Evolutionary conservation across 768 basidiomycete species (phyloP).

Genomic region (Mycena pura): DNA sequence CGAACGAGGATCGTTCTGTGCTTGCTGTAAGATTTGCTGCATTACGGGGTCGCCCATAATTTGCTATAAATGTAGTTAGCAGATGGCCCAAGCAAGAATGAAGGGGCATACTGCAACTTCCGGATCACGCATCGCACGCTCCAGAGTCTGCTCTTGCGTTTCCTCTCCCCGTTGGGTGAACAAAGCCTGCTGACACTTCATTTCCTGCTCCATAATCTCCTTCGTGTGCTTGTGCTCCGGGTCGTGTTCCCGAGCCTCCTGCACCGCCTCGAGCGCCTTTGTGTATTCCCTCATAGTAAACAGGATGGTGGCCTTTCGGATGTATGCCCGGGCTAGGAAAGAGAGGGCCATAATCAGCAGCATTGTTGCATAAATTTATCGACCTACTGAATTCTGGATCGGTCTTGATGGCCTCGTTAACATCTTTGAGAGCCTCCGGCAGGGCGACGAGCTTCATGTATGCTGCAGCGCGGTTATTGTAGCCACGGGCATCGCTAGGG

Average conservation of each 20-base stretch:
- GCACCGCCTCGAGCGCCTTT: constrained; percentile 84
- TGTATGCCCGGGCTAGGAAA: constrained; percentile 84
- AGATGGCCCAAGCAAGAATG: background rate
- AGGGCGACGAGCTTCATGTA: constrained; percentile 95
- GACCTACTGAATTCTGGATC: constrained; percentile 82
- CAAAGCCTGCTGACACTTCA: constrained; percentile 82
- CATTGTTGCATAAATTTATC: background rate
- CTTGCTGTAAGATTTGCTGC: constrained; percentile 95
- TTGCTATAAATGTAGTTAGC: constrained; percentile 46
- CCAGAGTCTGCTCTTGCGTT: constrained; percentile 90
- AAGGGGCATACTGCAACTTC: constrained; percentile 79
- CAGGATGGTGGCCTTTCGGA: constrained; percentile 88
- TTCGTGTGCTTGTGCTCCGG: constrained; percentile 79
- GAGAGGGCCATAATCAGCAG: constrained; percentile 1
- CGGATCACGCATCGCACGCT: constrained; percentile 96
- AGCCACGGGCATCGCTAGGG: constrained; percentile 87
- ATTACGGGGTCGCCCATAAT: constrained; percentile 93
- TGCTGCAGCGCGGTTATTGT: constrained; percentile 98
- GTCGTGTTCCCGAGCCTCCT: constrained; percentile 80
- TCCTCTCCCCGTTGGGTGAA: constrained; percentile 82
- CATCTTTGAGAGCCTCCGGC: constrained; percentile 96
- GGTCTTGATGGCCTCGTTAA: constrained; percentile 88
- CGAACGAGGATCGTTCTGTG: constrained; percentile 86
- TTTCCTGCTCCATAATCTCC: constrained; percentile 83
- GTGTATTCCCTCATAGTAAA: constrained; percentile 91